Base-by-base conservation (phyloP, 2,329 filamentous ascomycete species). In the Cordyceps tenuipes region DNA sequence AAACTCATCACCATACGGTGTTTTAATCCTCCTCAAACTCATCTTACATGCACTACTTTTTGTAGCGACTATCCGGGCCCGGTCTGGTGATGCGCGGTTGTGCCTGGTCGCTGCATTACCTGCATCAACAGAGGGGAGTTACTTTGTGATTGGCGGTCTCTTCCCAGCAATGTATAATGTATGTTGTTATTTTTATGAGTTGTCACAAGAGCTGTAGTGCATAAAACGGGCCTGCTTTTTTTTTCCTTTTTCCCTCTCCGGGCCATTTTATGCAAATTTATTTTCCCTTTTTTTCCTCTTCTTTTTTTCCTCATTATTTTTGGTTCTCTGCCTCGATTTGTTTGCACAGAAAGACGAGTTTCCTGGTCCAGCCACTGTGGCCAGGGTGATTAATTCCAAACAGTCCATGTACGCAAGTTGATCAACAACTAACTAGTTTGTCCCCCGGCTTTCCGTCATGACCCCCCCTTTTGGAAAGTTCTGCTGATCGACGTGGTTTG, bases 271-370 rank as follows among this genome's bases (percentile, higher is more conserved):
- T 36, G 12, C 8, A 36, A 36, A 8, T 29, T 29, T 50, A 23
- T 19, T 13, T 6, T 6, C 19, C 19, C 26, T 34, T 7, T 34
- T 15, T 34, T 17, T n/a, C 21, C 15, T 3, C 26, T 15, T 47
- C 17, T 19, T 12, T 50, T 49, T 26, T 41, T 1, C 8, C 26
- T 52, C 23, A 3, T 29, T 29, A 5, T 29, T 10, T 8, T n/a
- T 29, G 17, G 9, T 5, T n/a, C 34, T 12, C 17, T 12, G 15
- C 39, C 34, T 51, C 48, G 56, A 59, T 59, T 47, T 48, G 52
- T 48, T 58, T 58, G 46, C 12, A 47, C 55, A 58, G 34, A 58
- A 21, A 47, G 56, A 44, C 56, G 47, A n/a, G 17, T 50, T 51
- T n/a, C n/a, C 17, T 1, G 10, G 8, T 17, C 5, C 12, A 41